A percentile compares a stretch with the other conserved stretches of the same genome.
phyloP scores from a whole-genome alignment of 139 green algal species.

The Pleodorina starrii region DNA sequence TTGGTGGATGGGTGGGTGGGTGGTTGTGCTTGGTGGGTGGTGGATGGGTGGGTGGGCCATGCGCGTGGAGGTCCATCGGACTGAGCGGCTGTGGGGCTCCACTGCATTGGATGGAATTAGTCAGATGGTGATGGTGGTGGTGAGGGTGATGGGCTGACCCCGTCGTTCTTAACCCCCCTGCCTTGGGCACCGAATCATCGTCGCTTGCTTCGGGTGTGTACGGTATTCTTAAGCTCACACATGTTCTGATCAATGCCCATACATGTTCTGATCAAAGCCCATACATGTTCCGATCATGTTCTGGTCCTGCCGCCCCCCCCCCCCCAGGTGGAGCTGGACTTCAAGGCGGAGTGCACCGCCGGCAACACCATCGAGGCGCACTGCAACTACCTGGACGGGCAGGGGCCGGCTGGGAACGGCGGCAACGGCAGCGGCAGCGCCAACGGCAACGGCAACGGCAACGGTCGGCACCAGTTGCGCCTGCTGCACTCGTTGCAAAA shows the following conservation, averaged over 20 bases:
- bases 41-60: too few relatives aligned
- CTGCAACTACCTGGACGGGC: slow-evolving; percentile 49
- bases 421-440: neutral
- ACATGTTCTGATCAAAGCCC: neutral
- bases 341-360: slow-evolving; percentile 88
- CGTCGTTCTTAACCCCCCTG: too few relatives aligned
- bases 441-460: neutral
- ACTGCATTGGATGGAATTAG: too few relatives aligned
- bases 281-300: neutral
- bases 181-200: too few relatives aligned
- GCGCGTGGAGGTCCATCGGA: too few relatives aligned
- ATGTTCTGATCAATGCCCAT: neutral
- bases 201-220: too few relatives aligned
- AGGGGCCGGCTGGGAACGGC: neutral
- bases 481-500: slow-evolving; percentile 75
- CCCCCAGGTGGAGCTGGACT: slow-evolving; percentile 94
- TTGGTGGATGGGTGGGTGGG: too few relatives aligned
- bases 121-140: too few relatives aligned
- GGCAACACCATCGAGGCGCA: slow-evolving; percentile 81
- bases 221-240: neutral
- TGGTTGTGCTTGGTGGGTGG: too few relatives aligned
- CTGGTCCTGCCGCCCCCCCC: too few relatives aligned
- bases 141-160: too few relatives aligned
- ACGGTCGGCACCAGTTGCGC: neutral
- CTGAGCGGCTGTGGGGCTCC: too few relatives aligned